Base-by-base conservation (phyloP, 2,329 filamentous ascomycete genomes). In the Xylariaceae sp. region DNA sequence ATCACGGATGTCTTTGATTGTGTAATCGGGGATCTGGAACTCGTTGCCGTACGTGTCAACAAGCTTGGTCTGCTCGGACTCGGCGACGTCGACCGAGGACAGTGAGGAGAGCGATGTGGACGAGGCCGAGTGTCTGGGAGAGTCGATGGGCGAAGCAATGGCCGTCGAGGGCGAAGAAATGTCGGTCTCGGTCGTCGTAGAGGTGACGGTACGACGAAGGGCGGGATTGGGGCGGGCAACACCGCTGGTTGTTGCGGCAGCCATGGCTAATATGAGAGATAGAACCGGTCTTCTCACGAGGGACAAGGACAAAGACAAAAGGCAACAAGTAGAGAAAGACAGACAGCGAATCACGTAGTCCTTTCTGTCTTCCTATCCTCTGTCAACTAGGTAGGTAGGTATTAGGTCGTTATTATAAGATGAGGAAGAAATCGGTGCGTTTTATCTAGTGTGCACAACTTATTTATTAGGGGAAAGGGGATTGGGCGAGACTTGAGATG, bases 1-100 rank as follows among this genome's bases (percentile, higher is more conserved):
- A 78, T 96, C 90, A 71, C 92, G 89, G 73, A 99, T 94, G 73
- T 99, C 86, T 83, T 96, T 96, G 84, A 99, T 96, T 73, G 92
- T 96, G 82, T 90, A 99, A 78, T 98, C 89, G 66, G 95, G 95
- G 55, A 96, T 83, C 76, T 91, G 82, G 81, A 99, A 99, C 71
- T 92, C 85, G 77, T 98, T 96, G 77, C 95, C 95, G 75, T 96
- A 95, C 11, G 92, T 94, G 79, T 99, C 93, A 64, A 95, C 71
- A 66, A 99, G 85, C 74, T 87, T 86, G 68, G 85, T 86, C 67
- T 84, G 63, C 52, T 69, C 51, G 63, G 51, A 44, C 48, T 76
- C 73, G 66, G 68, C 51, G 66, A 78, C 78, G 63, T 84, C 80
- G 53, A 86, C 83, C 9, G 90, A 93, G 54, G 86, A 88, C 73